These are phyloP conservation scores for Salix suchowensis DNA, from an alignment of 345 rosid species.

Conservation along the genomic window DNA sequence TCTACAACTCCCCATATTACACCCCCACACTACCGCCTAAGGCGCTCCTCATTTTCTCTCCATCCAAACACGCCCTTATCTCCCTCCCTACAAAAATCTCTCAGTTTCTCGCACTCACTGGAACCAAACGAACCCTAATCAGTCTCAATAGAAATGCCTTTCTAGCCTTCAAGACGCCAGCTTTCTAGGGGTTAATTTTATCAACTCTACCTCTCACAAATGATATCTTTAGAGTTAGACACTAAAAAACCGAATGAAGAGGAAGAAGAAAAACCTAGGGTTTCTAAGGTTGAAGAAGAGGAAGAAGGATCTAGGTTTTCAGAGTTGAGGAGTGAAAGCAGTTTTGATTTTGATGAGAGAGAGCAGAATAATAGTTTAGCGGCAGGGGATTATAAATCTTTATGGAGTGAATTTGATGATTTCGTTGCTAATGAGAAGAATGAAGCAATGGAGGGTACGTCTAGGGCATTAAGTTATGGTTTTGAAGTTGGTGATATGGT, in stretches of 20 bases:
- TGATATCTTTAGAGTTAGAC: not conserved
- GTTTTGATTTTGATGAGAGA: not conserved
- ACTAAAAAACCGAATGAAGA: not conserved
- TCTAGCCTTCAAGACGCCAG: not conserved
- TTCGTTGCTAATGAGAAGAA: conserved; percentile 77
- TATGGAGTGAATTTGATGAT: conserved; percentile 85
- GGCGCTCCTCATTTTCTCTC: conserved; percentile 4
- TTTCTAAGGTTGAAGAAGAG: not conserved
- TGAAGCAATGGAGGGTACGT: conserved; percentile 43
- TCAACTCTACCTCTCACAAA: not conserved
- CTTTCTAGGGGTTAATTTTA: conserved; percentile 24
- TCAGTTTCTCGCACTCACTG: not conserved
- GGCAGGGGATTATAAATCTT: conserved; percentile 38
- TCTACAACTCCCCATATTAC: not conserved
- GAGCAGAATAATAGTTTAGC: conserved; percentile 5
- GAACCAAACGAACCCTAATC: not conserved
- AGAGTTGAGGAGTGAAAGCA: not conserved
- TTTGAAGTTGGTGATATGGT: conserved; percentile 95
- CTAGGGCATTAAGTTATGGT: conserved; percentile 74
- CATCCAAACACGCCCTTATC: conserved; percentile 16
- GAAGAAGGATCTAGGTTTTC: not conserved
- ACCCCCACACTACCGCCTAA: not conserved
- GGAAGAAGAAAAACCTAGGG: not conserved
- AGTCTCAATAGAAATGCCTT: not conserved
- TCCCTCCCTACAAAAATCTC: not conserved